phyloP scores from a whole-genome alignment of 495 filamentous ascomycete species.

The Lineolata rhizophorae region DNA sequence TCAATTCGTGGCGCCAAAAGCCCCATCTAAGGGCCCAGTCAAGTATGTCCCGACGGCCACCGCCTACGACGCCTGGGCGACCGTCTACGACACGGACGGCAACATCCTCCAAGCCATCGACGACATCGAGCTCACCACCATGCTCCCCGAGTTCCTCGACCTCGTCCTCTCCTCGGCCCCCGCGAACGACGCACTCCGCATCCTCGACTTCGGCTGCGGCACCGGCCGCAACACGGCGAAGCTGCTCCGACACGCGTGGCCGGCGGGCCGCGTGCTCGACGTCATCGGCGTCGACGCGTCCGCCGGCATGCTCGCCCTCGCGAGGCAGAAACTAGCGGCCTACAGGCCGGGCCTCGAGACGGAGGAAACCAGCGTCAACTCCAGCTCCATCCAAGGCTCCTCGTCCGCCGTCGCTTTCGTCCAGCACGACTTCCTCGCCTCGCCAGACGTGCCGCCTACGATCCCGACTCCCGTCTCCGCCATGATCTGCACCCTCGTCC shows the following conservation, averaged over 20 bases:
- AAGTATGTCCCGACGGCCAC: conserved; percentile 17
- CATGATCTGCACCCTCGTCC: conserved; percentile 41
- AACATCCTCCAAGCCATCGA: conserved; percentile 57
- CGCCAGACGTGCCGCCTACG: conserved; percentile 1
- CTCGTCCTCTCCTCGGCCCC: conserved; percentile 10
- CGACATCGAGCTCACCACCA: conserved; percentile 28
- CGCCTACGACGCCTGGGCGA: conserved; percentile 25
- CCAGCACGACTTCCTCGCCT: conserved; percentile 16
- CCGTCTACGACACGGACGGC: conserved; percentile 48
- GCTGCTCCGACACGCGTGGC: conserved; percentile 20
- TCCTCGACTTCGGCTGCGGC: conserved; percentile 44
- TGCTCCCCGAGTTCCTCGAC: conserved; percentile 32
- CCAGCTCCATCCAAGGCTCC: neutral
- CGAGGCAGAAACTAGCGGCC: conserved; percentile 17
- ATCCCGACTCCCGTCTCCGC: conserved; percentile 17
- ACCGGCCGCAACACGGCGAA: conserved; percentile 47
- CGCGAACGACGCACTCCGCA: conserved; percentile 12
- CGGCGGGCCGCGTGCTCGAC: conserved; percentile 5
- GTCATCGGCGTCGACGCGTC: conserved; percentile 29
- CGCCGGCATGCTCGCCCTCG: conserved; percentile 31
- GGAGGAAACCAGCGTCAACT: neutral
- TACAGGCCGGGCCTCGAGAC: neutral
- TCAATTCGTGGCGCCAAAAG: too few species aligned
- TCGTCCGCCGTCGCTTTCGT: conserved; percentile 5
- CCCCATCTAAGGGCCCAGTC: too few species aligned